These are phyloP conservation scores for Ogataea chonburiensis DNA, from an alignment of 805 yeast species.

Conservation along the genomic window DNA sequence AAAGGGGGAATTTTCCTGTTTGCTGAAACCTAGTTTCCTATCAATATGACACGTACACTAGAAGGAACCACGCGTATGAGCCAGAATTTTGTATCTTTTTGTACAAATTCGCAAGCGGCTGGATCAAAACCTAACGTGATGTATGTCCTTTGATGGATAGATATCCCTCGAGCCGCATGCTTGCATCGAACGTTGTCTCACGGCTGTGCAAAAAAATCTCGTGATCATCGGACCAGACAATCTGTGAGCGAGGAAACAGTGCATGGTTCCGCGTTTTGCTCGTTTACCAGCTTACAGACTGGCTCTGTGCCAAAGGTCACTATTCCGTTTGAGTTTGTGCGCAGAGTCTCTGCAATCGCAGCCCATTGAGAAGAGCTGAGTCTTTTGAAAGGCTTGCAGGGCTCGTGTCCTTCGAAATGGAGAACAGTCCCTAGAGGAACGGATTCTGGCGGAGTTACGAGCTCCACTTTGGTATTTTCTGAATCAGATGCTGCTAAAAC, in stretches of 20 bases:
- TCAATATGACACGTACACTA: too few relatives aligned
- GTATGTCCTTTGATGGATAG: too few relatives aligned
- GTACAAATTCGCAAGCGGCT: too few relatives aligned
- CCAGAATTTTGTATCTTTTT: background rate
- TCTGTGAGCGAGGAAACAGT: conserved; percentile 15
- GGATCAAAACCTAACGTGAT: too few relatives aligned
- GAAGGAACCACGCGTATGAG: background rate
- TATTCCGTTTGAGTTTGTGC: conserved; percentile 33
- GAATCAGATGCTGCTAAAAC: conserved; percentile 50
- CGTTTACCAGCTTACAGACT: conserved; percentile 8
- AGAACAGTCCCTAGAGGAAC: conserved; percentile 41
- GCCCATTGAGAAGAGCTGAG: conserved; percentile 39
- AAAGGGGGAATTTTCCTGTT: background rate
- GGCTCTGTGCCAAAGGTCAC: conserved; percentile 28
- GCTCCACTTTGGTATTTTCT: conserved; percentile 37
- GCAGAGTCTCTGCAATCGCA: conserved; percentile 31
- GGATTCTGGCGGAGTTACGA: conserved; percentile 45
- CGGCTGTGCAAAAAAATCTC: too few relatives aligned
- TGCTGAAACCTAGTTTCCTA: too few relatives aligned
- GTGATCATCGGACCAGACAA: conserved; percentile 14
- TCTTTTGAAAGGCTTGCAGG: conserved; percentile 22
- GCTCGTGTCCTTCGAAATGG: conserved; percentile 35
- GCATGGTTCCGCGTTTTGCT: conserved; percentile 13
- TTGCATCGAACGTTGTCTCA: too few relatives aligned
- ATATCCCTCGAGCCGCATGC: too few relatives aligned